Percentiles rank a stretch among this genome's conserved stretches.
Evolutionary conservation across 441 rosid species (phyloP).

Genomic region (Rhodomyrtus psidioides): DNA sequence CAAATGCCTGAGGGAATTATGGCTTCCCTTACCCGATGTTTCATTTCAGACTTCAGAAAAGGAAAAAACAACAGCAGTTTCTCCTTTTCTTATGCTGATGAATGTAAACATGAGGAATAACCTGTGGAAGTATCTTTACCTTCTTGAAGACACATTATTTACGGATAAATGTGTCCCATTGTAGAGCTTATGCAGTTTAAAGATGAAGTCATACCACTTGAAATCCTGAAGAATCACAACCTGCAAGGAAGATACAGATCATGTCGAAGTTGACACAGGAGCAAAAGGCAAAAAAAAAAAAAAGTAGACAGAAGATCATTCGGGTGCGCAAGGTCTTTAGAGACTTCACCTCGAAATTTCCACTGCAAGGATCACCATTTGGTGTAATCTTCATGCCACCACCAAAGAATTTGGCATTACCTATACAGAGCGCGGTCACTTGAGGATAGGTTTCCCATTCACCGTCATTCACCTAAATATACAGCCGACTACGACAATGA

Average conservation of each 20-base stretch:
- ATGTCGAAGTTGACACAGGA: not conserved
- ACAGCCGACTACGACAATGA: not conserved
- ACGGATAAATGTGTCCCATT: slow-evolving; percentile 77
- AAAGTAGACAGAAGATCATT: not conserved
- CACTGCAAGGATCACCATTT: slow-evolving; percentile 71
- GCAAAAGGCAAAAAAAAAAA: not conserved
- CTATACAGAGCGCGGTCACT: slow-evolving; percentile 87
- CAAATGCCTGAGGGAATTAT: not conserved
- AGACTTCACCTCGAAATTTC: slow-evolving; percentile 64
- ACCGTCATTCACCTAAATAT: slow-evolving; percentile 56
- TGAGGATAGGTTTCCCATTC: slow-evolving; percentile 74
- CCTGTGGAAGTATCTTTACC: slow-evolving; percentile 18
- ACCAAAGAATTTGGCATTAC: slow-evolving; percentile 92
- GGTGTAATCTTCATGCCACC: slow-evolving; percentile 99
- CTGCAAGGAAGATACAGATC: slow-evolving; percentile 23
- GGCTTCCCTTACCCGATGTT: not conserved
- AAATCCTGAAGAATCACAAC: slow-evolving; percentile 88
- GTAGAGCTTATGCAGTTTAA: slow-evolving; percentile 69
- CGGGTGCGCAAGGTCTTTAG: not conserved
- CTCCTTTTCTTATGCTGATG: not conserved
- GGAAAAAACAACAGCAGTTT: not conserved
- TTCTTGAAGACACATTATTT: slow-evolving; percentile 65
- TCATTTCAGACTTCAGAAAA: not conserved
- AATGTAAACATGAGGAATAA: not conserved
- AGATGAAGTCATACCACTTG: slow-evolving; percentile 84